Percentiles rank a stretch among this genome's conserved stretches.
Evolutionary conservation across 2,329 filamentous ascomycete species (phyloP).

Genomic region (Fusarium musae): DNA sequence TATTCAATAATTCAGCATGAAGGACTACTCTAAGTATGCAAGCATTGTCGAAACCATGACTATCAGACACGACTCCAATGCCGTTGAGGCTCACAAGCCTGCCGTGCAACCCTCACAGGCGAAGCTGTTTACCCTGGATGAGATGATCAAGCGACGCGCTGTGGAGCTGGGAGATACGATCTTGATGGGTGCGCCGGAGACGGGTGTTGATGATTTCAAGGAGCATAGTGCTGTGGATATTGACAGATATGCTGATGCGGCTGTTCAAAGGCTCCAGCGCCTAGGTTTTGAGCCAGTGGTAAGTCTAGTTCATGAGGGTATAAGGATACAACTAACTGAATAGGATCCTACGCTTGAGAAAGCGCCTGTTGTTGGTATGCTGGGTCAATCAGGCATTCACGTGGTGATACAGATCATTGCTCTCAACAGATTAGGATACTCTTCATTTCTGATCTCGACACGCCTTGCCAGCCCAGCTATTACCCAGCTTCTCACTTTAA

Average conservation of each 20-base stretch:
- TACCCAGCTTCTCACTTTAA: constrained; percentile 23
- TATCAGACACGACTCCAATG: constrained; percentile 36
- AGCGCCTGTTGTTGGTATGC: constrained; percentile 37
- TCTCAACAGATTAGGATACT: constrained; percentile 35
- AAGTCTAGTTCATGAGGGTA: accelerated
- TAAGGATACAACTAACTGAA: not conserved
- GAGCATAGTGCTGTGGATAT: constrained; percentile 36
- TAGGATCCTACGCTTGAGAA: constrained; percentile 25
- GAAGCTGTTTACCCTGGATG: constrained; percentile 36
- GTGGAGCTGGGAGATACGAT: constrained; percentile 21
- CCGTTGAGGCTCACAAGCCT: constrained; percentile 11
- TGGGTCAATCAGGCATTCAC: constrained; percentile 35
- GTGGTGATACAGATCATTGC: constrained; percentile 37
- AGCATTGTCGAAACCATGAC: constrained; percentile 19
- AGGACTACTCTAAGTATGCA: accelerated
- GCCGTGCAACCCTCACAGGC: constrained; percentile 8
- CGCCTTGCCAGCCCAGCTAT: constrained; percentile 34
- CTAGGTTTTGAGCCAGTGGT: constrained; percentile 33
- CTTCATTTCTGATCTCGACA: constrained; percentile 39
- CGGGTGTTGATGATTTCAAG: constrained; percentile 28
- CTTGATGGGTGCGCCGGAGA: constrained; percentile 25
- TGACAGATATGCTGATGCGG: constrained; percentile 38
- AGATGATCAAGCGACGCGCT: constrained; percentile 32
- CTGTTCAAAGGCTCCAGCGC: constrained; percentile 24
- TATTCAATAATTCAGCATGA: not conserved